Evolutionary conservation across 1,284 basidiomycete species (phyloP).

Genomic region (Chalciporus sp.): DNA sequence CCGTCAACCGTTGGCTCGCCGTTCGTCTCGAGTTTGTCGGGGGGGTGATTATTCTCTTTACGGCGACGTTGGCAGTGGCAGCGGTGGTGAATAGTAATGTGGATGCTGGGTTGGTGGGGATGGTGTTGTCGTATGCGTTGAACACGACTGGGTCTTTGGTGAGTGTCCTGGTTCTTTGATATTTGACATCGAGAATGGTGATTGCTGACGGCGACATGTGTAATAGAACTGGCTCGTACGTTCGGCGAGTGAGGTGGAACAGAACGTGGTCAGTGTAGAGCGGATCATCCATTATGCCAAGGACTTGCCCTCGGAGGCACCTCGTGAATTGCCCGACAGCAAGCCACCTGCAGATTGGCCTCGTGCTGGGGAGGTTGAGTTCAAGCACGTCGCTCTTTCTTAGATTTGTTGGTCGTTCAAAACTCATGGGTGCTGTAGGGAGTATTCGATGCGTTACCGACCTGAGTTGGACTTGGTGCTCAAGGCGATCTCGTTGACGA

Average conservation of each 20-base stretch:
- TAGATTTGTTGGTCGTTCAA: background rate
- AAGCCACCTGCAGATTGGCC: conserved; percentile 77
- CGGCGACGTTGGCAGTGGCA: conserved; percentile 69
- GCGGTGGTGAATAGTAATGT: conserved; percentile 75
- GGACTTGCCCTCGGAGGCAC: conserved; percentile 76
- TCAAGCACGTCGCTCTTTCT: conserved; percentile 49
- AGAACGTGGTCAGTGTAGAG: conserved; percentile 91
- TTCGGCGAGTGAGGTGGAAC: conserved; percentile 89
- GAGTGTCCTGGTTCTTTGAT: conserved; percentile 21
- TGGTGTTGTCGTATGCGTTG: conserved; percentile 87
- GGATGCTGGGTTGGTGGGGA: conserved; percentile 90
- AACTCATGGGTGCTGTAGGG: conserved; percentile 37
- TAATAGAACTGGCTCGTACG: conserved; percentile 87
- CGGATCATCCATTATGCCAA: conserved; percentile 72
- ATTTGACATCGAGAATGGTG: background rate
- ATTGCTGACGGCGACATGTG: conserved; percentile 1
- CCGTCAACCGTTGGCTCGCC: conserved; percentile 82
- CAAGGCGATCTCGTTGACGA: conserved; percentile 69
- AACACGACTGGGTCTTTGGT: conserved; percentile 78
- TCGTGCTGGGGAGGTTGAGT: conserved; percentile 72
- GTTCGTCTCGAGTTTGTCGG: conserved; percentile 85
- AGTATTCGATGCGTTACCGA: conserved; percentile 85
- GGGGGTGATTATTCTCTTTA: conserved; percentile 76
- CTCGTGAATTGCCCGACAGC: conserved; percentile 67
- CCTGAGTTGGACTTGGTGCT: conserved; percentile 80